Base-by-base conservation (phyloP, 352 stramenopile genomes). In the Vaucheria bursata region DNA sequence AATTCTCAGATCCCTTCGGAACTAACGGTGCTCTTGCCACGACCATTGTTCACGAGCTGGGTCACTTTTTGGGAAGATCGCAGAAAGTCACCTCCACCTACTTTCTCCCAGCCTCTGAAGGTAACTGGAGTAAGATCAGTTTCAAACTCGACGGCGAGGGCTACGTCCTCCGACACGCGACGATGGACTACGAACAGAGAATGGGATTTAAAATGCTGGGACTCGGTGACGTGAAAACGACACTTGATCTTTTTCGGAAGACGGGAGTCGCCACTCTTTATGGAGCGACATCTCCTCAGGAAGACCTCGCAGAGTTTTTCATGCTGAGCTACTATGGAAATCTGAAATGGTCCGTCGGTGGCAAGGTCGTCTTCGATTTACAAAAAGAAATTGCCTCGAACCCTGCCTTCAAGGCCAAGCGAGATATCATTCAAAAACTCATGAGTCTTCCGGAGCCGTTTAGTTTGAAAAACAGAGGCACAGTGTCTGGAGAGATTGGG, bases 31-130 rank as follows among this genome's bases (percentile, higher is more conserved):
- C 45, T 18, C 45, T 59, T 25, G 45, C 45, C 12, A 59, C 18
- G 45, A 59, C 45, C 45, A 59, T 59, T 25, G 45, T 59, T 18
- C 45, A 59, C 25, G 45, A 59, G 45, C 18, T 59, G 12, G 45
- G 45, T 59, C 45, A 59, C 45, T 18, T 59, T 18, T 25, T 59
- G 18, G 12, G 25, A 18, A 18, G 45, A 25, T 18, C 45, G 45
- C 45, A 59, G 45, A 59, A 59, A 59, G 45, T 59, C 12, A 59
- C 45, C 12, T 59, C 45, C 12, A 59, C 45, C 45, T 59, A 59
- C 45, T 59, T 59, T 25, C 25, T 59, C 12, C 45, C 45, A 25
- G 18, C 25, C 18, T 59, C 45, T 59, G 45, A 59, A 59, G 45
- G 45, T 25, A 25, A 18, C 45, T 59, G 45, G 45, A 59, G 45